These are phyloP conservation scores for Colletotrichum musae DNA, from an alignment of 2,329 filamentous ascomycete species.

Conservation along the genomic window DNA sequence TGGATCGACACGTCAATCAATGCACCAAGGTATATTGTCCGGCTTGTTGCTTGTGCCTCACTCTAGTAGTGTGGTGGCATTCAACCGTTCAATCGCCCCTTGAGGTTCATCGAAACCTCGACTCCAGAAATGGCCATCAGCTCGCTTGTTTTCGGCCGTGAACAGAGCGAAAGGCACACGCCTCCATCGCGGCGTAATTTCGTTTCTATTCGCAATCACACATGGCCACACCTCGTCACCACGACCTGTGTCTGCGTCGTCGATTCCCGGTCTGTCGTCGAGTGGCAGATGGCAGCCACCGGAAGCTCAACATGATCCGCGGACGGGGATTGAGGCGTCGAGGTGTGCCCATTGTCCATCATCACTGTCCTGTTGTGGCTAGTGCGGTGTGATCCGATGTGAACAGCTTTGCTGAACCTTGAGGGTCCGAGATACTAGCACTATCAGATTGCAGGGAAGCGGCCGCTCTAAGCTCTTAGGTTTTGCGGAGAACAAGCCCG, in stretches of 20 bases:
- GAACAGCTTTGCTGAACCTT: conserved; percentile 38
- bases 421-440: conserved; percentile 27
- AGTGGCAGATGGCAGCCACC: conserved; percentile 14
- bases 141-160: conserved; percentile 11
- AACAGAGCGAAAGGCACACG: conserved; percentile 7
- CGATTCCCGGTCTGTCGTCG: conserved; percentile 2
- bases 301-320: conserved; percentile 26
- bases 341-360: conserved; percentile 32
- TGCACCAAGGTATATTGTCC: not conserved
- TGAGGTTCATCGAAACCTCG: not conserved
- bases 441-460: conserved; percentile 36
- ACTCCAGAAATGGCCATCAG: not conserved
- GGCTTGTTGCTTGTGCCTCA: conserved; percentile 1
- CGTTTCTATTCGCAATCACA: conserved; percentile 14
- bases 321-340: conserved; percentile 33
- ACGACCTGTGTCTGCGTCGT: conserved; percentile 15
- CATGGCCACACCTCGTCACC: not conserved
- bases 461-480: conserved; percentile 20
- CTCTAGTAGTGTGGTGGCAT: conserved; percentile 28
- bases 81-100: conserved; percentile 23
- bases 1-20: conserved; percentile 9
- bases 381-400: conserved; percentile 42
- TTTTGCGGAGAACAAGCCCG: conserved; percentile 35
- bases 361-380: conserved; percentile 38
- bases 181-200: conserved; percentile 33